phyloP scores from a whole-genome alignment of 202 grass and related monocot genomes.

The Panicum virgatum region DNA sequence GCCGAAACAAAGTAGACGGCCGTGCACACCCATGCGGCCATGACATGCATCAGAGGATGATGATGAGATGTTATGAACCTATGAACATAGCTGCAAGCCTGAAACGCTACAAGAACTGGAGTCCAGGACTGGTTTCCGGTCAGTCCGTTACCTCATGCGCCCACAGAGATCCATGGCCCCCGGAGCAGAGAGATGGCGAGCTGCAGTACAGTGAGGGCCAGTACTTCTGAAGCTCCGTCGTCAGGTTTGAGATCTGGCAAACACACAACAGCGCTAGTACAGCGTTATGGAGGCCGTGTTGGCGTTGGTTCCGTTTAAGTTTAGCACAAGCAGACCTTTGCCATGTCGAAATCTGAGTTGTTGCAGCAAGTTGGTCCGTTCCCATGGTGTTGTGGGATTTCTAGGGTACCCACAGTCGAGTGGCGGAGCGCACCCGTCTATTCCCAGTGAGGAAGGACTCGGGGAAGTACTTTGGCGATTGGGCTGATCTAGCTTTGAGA shows the following conservation, averaged over 20 bases:
- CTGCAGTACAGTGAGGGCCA: slow-evolving; percentile 56
- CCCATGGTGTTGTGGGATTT: no score
- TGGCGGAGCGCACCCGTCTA: no score
- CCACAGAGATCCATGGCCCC: slow-evolving; percentile 54
- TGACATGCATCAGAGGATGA: neutral
- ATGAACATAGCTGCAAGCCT: neutral
- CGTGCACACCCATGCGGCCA: neutral
- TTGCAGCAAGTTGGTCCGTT: slow-evolving; percentile 13
- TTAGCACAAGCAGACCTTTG: neutral
- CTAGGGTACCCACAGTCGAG: no score
- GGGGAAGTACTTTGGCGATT: no score
- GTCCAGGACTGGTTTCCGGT: neutral
- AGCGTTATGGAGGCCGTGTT: neutral
- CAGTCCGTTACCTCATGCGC: slow-evolving; percentile 51
- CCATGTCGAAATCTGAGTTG: slow-evolving; percentile 17
- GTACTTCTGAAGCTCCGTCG: slow-evolving; percentile 50
- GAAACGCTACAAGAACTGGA: neutral
- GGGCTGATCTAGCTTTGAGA: no score
- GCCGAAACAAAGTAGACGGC: neutral
- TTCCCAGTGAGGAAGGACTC: no score
- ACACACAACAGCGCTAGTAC: neutral
- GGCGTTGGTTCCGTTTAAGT: neutral
- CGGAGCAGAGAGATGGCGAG: slow-evolving; percentile 48
- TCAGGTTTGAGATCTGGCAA: slow-evolving; percentile 45
- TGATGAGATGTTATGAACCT: neutral